Percentiles rank a stretch among this genome's conserved stretches.
phyloP scores from a whole-genome alignment of 2,329 filamentous ascomycete genomes.

The Fusarium devonianum region DNA sequence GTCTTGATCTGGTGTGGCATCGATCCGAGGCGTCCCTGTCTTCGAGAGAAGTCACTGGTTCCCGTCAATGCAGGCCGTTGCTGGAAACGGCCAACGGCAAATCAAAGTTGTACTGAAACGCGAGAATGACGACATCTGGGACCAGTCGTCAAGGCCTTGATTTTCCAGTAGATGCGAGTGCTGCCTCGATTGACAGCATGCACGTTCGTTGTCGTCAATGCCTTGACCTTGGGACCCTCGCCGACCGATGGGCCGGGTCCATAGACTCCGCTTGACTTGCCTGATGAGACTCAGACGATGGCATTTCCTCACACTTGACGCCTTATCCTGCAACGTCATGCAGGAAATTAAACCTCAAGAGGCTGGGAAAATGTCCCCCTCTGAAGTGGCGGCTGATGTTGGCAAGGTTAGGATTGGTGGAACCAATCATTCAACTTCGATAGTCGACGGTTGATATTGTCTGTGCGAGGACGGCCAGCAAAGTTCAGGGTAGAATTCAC shows the following conservation, averaged over 20 bases:
- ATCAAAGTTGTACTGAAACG: not conserved
- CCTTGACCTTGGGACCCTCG: no score
- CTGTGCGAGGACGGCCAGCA: not conserved
- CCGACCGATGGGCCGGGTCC: no score
- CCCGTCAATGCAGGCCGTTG: no score
- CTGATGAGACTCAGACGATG: slow-evolving; percentile 20
- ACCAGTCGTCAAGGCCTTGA: not conserved
- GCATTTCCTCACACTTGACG: slow-evolving; percentile 26
- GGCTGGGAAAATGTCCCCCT: slow-evolving; percentile 17
- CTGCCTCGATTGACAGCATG: not conserved
- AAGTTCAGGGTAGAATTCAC: no score
- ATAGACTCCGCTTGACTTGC: slow-evolving; percentile 20
- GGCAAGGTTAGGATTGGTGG: slow-evolving; percentile 4
- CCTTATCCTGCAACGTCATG: slow-evolving; percentile 32
- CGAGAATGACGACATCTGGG: not conserved
- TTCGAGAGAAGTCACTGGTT: not conserved
- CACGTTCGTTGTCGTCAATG: slow-evolving; percentile 1
- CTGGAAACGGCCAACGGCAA: no score
- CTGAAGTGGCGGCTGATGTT: slow-evolving; percentile 3
- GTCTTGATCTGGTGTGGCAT: not conserved
- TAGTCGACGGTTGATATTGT: slow-evolving; percentile 1
- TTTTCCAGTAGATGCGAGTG: not conserved
- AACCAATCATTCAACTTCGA: slow-evolving; percentile 9
- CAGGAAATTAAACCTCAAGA: slow-evolving; percentile 13
- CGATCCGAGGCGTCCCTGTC: not conserved